phyloP scores from a whole-genome alignment of 805 yeast genomes.

The Isabelozyma gotoi region DNA sequence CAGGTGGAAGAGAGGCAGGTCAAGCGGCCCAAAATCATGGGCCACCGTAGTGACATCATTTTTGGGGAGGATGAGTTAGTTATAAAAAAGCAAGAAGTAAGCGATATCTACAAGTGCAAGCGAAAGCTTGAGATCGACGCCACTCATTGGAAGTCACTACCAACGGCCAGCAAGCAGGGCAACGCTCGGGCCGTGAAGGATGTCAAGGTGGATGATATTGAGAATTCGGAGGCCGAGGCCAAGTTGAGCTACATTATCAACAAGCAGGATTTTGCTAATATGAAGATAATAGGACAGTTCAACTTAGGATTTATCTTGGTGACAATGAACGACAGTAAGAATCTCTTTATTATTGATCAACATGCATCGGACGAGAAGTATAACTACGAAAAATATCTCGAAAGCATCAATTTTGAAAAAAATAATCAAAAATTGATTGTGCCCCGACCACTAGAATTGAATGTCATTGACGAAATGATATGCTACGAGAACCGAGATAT shows the following conservation, averaged over 20 bases:
- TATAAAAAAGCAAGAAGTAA: not conserved
- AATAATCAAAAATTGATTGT: constrained; percentile 65
- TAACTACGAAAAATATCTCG: constrained; percentile 75
- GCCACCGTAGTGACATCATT: not conserved
- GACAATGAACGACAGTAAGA: constrained; percentile 43
- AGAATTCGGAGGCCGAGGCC: constrained; percentile 54
- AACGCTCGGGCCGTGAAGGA: not conserved
- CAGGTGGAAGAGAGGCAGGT: constrained; percentile 4
- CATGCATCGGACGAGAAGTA: constrained; percentile 97
- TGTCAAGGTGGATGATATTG: constrained; percentile 38
- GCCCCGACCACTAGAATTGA: constrained; percentile 61
- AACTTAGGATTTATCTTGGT: constrained; percentile 93
- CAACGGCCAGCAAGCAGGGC: not conserved
- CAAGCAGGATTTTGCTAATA: constrained; percentile 69
- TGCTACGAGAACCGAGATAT: constrained; percentile 58
- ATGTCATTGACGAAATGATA: constrained; percentile 73
- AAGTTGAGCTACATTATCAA: constrained; percentile 58
- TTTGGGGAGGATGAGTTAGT: not conserved
- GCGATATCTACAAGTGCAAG: not conserved
- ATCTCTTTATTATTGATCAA: constrained; percentile 88
- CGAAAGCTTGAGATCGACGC: not conserved
- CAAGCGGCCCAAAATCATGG: constrained; percentile 4
- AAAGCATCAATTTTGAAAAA: constrained; percentile 52
- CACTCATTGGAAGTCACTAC: not conserved
- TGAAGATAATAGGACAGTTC: constrained; percentile 90